Base-by-base conservation (phyloP, 768 basidiomycete species). In the Suillus spraguei region DNA sequence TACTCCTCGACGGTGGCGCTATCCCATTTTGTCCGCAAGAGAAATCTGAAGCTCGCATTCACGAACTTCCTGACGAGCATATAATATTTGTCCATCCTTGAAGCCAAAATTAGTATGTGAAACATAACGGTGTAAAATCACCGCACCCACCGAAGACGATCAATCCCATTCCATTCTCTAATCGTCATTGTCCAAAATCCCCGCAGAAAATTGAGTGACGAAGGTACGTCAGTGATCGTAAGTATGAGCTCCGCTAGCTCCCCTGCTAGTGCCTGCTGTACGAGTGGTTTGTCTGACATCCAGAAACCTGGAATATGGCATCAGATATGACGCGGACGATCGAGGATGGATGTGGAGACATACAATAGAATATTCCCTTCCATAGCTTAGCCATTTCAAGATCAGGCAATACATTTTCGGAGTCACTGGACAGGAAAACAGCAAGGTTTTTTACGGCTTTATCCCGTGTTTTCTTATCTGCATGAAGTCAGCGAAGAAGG, bases 221-320 rank as follows among this genome's bases (percentile, higher is more conserved):
- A 78, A 28, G 80, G 63, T 3, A 81, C 77, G 63, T 82, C 77
- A 33, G 84, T 78, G 50, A 96, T 92, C 11, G 81, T 83, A 55
- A 98, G 78, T 6, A 95, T 70, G 44, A 98, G 80, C 66, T 94
- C 88, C 20, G 97, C 91, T 44, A 99, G 78, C 68, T 95, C 92
- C 17, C 83, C 81, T 0, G 97, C 94, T 17, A 99, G 83, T 16
- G 88, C 89, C 73, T 99, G 97, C 73, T 99, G 97, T 9, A 98
- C 92, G 10, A 96, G 83, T 5, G 96, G 96, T 73, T 99, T 99
- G 78, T 99, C 97, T 11, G 96, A 98, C 95, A 98, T 98, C 96
- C 97, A 99, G 78, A 95, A 99, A 73, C 97, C 96, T 97, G 46
- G 5, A 4, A 35, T 0, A 46, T 35, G 63, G 42, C 16, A 8